These are phyloP conservation scores for Fusarium cicatricum DNA, from an alignment of 2,329 filamentous ascomycete species.

Conservation along the genomic window DNA sequence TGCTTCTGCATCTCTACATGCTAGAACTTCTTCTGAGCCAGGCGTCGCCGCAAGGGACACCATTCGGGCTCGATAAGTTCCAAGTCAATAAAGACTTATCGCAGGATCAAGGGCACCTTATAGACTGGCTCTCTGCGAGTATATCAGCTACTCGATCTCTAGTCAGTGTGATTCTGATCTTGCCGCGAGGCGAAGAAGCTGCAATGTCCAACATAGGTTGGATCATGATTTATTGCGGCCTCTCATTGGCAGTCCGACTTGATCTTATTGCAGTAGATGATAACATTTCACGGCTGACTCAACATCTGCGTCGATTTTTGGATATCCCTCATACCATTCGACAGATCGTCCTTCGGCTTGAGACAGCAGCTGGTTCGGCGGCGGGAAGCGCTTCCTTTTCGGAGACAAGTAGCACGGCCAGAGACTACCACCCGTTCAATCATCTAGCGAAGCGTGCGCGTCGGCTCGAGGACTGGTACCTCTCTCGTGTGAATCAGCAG, in stretches of 20 bases:
- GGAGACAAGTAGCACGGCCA: no score
- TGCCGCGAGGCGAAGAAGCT: constrained; percentile 39
- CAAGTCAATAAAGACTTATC: constrained; percentile 6
- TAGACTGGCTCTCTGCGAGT: constrained; percentile 42
- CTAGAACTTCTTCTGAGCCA: constrained; percentile 44
- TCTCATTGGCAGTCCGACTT: constrained; percentile 41
- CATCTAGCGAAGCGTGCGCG: constrained; percentile 28
- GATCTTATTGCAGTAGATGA: constrained; percentile 40
- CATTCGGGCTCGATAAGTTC: constrained; percentile 40
- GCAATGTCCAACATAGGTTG: constrained; percentile 44
- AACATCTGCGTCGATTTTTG: constrained; percentile 37
- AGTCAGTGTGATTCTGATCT: constrained; percentile 31
- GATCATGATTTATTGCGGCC: constrained; percentile 44
- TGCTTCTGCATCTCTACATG: constrained; percentile 41
- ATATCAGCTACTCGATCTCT: constrained; percentile 42
- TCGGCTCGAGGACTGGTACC: constrained; percentile 33
- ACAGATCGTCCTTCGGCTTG: constrained; percentile 40
- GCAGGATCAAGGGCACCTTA: constrained; percentile 10
- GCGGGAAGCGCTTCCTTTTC: neutral
- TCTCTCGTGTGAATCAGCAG: neutral
- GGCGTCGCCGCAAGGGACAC: constrained; percentile 33
- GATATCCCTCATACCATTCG: constrained; percentile 42
- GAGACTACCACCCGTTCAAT: constrained; percentile 34
- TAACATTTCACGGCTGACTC: constrained; percentile 25
- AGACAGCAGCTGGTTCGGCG: constrained; percentile 23